Conservation (phyloP, 345 rosid species). For the Pistacia integerrima region DNA sequence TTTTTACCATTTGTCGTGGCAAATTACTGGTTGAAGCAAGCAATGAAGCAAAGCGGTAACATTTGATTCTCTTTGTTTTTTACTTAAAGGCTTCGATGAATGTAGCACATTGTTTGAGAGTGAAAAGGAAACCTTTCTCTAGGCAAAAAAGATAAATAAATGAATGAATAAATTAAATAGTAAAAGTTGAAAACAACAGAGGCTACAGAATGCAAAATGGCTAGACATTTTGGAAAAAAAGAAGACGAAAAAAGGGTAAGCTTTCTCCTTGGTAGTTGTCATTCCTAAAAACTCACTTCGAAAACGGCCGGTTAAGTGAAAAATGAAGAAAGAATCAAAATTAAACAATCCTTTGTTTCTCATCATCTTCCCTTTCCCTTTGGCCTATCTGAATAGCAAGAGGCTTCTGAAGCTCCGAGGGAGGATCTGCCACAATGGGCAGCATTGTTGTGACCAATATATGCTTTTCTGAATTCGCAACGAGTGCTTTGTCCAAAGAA, state of each 20-base stretch:
- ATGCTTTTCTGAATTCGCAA: constrained; percentile 35
- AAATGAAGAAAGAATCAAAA: constrained; percentile 18
- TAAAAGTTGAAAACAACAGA: background rate
- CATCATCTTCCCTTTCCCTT: constrained; percentile 6
- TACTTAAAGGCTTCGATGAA: background rate
- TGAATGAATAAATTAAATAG: background rate
- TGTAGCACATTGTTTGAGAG: background rate
- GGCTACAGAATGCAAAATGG: too few relatives aligned
- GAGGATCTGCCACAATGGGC: constrained; percentile 27
- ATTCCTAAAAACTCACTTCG: background rate
- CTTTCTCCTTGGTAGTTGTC: background rate
- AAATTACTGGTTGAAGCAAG: background rate
- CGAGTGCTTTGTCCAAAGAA: constrained; percentile 47
- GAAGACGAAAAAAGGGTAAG: background rate
- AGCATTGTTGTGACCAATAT: constrained; percentile 13
- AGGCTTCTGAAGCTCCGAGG: constrained; percentile 28
- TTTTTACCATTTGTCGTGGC: too few relatives aligned
- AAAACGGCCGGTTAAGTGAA: background rate
- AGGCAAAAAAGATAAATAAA: too few relatives aligned
- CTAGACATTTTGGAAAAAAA: background rate
- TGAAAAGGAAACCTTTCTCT: too few relatives aligned
- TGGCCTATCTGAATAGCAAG: constrained; percentile 35
- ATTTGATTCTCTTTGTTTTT: background rate
- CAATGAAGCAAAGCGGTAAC: background rate
- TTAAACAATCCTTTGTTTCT: constrained; percentile 6